Evolutionary conservation across 495 filamentous ascomycete genomes (phyloP).

Genomic region (Sphaerosporella brunnea): DNA sequence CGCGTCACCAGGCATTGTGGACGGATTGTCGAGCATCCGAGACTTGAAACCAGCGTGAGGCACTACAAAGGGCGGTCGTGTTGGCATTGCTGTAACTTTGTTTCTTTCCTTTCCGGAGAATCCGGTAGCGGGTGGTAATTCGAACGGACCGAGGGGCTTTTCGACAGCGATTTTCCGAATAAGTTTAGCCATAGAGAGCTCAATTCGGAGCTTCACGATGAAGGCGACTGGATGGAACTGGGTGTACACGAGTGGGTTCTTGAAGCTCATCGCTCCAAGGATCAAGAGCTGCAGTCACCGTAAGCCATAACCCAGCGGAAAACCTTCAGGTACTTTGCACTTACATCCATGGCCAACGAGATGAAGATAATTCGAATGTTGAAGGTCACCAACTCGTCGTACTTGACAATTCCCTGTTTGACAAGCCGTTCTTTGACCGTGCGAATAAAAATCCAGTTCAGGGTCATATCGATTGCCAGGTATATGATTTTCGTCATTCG

Average conservation of each 20-base stretch:
- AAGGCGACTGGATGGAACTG: conserved; percentile 38
- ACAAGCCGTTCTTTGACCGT: conserved; percentile 33
- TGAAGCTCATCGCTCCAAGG: conserved; percentile 18
- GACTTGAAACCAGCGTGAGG: too few relatives aligned
- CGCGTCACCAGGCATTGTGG: too few relatives aligned
- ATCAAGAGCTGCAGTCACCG: conserved; percentile 4
- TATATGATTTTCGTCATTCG: conserved; percentile 34
- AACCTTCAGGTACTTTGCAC: too few relatives aligned
- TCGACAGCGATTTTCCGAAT: conserved; percentile 25
- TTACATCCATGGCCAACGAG: conserved; percentile 34
- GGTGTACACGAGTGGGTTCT: conserved; percentile 28
- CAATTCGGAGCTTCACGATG: conserved; percentile 38
- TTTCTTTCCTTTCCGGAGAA: too few relatives aligned
- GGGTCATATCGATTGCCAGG: conserved; percentile 30
- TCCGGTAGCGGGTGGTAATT: too few relatives aligned
- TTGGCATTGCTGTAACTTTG: too few relatives aligned
- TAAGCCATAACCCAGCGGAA: not conserved
- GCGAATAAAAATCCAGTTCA: conserved; percentile 36
- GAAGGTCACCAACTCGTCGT: conserved; percentile 33
- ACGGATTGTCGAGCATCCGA: too few relatives aligned
- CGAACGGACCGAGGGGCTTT: conserved; percentile 11
- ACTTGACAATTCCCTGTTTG: conserved; percentile 33
- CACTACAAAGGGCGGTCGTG: too few relatives aligned
- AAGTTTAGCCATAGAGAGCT: conserved; percentile 36
- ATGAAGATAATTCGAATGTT: conserved; percentile 35